Evolutionary conservation across 2,329 filamentous ascomycete genomes (phyloP).

Genomic region (Trichothecium roseum): DNA sequence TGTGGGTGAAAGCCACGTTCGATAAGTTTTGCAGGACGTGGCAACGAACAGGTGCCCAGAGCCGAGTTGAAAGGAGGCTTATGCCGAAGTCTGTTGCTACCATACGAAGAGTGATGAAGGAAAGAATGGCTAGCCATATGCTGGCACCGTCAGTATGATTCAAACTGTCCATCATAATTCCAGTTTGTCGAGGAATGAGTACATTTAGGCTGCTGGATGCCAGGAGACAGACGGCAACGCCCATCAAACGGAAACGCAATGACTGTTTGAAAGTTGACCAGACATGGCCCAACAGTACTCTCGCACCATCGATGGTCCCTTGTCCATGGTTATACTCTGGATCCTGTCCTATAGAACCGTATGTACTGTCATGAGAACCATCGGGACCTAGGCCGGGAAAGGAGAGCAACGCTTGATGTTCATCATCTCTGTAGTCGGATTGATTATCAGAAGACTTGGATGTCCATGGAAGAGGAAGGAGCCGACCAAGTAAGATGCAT

Average conservation of each 20-base stretch:
- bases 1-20: slow-evolving; percentile 46
- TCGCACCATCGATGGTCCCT: too few species aligned
- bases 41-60: slow-evolving; percentile 48
- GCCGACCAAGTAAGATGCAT: slow-evolving; percentile 11
- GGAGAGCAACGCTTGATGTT: slow-evolving; percentile 47
- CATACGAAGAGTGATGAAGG: slow-evolving; percentile 42
- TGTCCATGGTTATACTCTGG: too few species aligned
- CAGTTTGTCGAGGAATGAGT: slow-evolving; percentile 70
- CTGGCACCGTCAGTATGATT: slow-evolving; percentile 35
- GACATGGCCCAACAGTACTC: slow-evolving; percentile 69
- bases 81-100: slow-evolving; percentile 44
- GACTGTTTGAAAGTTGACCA: slow-evolving; percentile 59
- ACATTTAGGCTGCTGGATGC: slow-evolving; percentile 63
- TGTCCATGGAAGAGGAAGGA: slow-evolving; percentile 7
- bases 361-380: not conserved
- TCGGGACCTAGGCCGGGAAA: slow-evolving; percentile 6
- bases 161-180: slow-evolving; percentile 65
- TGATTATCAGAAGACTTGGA: slow-evolving; percentile 3
- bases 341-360: not conserved
- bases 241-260: slow-evolving; percentile 57
- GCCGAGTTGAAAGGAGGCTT: slow-evolving; percentile 40
- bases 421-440: slow-evolving; percentile 33
- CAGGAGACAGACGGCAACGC: slow-evolving; percentile 60
- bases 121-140: slow-evolving; percentile 40
- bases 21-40: slow-evolving; percentile 44